Conservation (phyloP, 78 protist species). For the Dictyostelium purpureum region DNA sequence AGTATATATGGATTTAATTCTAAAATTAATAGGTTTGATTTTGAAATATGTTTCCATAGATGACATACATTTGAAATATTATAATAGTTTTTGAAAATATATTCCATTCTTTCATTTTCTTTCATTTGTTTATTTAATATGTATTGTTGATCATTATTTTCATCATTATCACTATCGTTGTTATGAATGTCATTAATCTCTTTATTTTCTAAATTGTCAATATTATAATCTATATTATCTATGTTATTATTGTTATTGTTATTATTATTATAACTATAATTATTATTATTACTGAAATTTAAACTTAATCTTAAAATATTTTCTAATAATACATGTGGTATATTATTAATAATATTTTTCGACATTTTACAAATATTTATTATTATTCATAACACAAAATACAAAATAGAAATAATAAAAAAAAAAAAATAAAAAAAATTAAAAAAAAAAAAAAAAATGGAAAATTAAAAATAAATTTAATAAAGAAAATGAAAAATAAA, state of each 20-base stretch:
- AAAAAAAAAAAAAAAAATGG: not conserved
- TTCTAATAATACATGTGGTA: not conserved
- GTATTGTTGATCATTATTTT: not conserved
- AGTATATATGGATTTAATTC: slow-evolving; percentile 37
- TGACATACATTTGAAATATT: slow-evolving; percentile 34
- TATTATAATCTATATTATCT: too few species aligned
- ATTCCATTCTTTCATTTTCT: not conserved
- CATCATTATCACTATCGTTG: too few species aligned
- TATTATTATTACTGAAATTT: not conserved
- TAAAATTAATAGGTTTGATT: not conserved
- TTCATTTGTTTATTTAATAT: not conserved
- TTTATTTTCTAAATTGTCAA: too few species aligned
- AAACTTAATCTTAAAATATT: not conserved
- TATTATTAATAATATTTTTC: not conserved
- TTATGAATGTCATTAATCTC: too few species aligned
- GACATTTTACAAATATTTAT: not conserved
- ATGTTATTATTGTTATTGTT: not conserved
- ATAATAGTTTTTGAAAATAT: not conserved
- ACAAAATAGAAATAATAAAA: not conserved
- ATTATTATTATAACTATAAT: not conserved
- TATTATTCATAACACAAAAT: not conserved
- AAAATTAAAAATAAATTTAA: not conserved
- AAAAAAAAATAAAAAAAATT: not conserved
- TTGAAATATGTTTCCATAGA: not conserved
- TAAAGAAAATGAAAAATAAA: not conserved